phyloP scores from a whole-genome alignment of 2,329 filamentous ascomycete species.

The Cladosporium oxysporum region DNA sequence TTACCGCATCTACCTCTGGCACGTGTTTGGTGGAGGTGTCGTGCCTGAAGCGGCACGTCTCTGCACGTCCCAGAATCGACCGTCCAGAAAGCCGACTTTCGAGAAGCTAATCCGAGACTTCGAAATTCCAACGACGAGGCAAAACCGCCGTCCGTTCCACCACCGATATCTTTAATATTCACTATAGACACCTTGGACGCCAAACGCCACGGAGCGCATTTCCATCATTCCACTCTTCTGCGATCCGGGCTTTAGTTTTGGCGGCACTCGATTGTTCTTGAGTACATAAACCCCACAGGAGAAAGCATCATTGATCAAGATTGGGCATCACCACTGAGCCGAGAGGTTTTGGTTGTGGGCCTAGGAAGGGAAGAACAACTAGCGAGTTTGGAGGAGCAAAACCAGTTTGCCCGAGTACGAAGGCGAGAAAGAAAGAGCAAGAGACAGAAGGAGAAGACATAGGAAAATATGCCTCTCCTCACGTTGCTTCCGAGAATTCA shows the following conservation, averaged over 20 bases:
- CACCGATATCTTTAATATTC: conserved; percentile 5
- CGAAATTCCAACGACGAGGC: not conserved
- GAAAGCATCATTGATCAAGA: not conserved
- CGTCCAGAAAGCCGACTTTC: not conserved
- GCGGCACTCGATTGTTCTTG: not conserved
- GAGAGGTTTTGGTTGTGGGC: not conserved
- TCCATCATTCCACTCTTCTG: not conserved
- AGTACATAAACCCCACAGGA: not conserved
- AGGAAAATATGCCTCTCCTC: not conserved
- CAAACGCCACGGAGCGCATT: not conserved
- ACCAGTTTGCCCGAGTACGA: not conserved
- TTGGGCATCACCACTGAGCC: not conserved
- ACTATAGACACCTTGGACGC: conserved; percentile 2
- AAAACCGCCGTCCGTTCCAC: not conserved
- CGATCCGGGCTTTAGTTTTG: not conserved
- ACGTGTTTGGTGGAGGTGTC: not conserved
- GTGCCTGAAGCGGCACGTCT: not conserved
- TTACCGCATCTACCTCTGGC: not conserved
- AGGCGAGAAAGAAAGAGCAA: not conserved
- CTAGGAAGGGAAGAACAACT: not conserved
- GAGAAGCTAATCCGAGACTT: not conserved
- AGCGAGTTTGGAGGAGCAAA: not conserved
- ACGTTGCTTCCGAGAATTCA: not conserved
- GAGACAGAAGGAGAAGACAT: not conserved
- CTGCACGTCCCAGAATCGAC: not conserved